These are phyloP conservation scores for Trichoderma asperellum DNA, from an alignment of 2,329 filamentous ascomycete species.

Conservation along the genomic window DNA sequence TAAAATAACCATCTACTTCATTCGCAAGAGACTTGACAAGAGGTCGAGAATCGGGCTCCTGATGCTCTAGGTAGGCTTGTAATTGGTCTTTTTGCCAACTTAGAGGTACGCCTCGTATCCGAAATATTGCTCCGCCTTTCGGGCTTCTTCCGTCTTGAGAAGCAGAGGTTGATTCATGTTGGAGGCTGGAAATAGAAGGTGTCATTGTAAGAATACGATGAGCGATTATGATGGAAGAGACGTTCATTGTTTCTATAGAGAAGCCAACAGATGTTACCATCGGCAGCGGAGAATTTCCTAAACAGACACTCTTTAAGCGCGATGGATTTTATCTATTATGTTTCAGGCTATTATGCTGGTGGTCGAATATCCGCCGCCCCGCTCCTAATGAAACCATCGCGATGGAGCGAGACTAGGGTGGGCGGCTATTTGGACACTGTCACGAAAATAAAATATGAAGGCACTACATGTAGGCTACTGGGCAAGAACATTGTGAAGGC, in stretches of 20 bases:
- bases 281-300: neutral
- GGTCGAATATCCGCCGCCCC: neutral
- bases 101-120: slow-evolving; percentile 3
- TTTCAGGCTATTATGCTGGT: neutral
- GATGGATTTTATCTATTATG: neutral
- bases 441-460: neutral
- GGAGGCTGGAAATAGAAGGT: neutral
- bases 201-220: no score
- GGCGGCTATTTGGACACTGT: neutral
- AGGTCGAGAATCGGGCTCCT: neutral
- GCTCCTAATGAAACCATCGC: neutral
- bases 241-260: neutral
- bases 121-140: neutral
- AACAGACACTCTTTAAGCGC: neutral
- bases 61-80: neutral
- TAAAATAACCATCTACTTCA: neutral
- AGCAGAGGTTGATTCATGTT: neutral
- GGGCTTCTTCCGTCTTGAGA: no score
- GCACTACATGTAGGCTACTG: neutral
- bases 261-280: neutral
- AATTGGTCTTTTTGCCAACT: neutral
- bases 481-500: neutral
- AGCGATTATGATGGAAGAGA: neutral
- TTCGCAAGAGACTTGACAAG: neutral
- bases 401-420: neutral